These are phyloP conservation scores for Penicillium sp. DNA, from an alignment of 2,329 filamentous ascomycete genomes.

Conservation along the genomic window DNA sequence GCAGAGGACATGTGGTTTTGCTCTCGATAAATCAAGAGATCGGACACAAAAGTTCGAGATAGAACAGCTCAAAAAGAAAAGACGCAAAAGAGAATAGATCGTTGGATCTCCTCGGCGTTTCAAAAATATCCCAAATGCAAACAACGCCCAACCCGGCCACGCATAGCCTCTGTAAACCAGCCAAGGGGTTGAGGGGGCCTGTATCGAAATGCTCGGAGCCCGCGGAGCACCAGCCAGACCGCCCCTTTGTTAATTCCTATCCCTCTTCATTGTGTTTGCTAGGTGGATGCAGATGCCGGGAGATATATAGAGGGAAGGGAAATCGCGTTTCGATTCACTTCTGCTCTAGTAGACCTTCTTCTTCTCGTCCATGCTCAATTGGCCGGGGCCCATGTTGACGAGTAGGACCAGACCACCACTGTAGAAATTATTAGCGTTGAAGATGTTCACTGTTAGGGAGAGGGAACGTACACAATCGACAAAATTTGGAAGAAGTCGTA, in stretches of 20 bases:
- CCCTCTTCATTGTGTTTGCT: conserved; percentile 32
- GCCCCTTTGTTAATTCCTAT: background rate
- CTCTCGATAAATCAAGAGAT: background rate
- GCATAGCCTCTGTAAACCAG: background rate
- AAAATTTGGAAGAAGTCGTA: conserved; percentile 99
- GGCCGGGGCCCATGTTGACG: conserved; percentile 96
- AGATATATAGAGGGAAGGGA: conserved; percentile 11
- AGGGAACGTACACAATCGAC: conserved; percentile 68
- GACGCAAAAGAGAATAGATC: background rate
- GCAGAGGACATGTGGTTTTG: conserved; percentile 13
- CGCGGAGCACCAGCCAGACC: conserved; percentile 1
- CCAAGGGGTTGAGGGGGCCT: background rate
- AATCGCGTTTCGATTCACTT: conserved; percentile 2
- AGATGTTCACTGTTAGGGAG: background rate
- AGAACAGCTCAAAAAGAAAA: conserved; percentile 5
- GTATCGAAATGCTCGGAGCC: conserved; percentile 2
- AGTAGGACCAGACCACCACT: conserved; percentile 85
- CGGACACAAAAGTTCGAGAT: background rate
- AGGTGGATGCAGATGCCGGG: conserved; percentile 4
- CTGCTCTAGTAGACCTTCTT: conserved; percentile 88
- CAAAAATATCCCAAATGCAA: conserved; percentile 7
- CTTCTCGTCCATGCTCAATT: conserved; percentile 99
- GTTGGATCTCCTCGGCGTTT: background rate
- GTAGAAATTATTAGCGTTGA: conserved; percentile 3
- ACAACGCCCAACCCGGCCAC: conserved; percentile 1